Percentiles rank a stretch among this genome's conserved stretches.
Evolutionary conservation across 805 yeast genomes (phyloP).

Genomic region (Saccharomycopsis oosterbeekiorum): DNA sequence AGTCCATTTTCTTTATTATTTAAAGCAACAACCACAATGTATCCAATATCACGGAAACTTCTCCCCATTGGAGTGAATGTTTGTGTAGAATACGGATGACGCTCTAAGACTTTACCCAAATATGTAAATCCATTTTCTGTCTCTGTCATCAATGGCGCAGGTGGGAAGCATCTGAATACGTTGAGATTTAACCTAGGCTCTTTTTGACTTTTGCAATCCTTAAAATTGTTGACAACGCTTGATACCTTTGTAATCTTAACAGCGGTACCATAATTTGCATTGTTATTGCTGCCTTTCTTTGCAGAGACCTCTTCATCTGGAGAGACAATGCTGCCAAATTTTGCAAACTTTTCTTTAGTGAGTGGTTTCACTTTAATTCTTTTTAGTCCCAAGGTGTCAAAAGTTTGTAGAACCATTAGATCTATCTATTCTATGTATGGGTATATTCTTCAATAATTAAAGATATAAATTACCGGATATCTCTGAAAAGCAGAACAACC

Average conservation of each 20-base stretch:
- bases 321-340: slow-evolving; percentile 17
- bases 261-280: slow-evolving; percentile 93
- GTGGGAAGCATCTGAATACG: slow-evolving; percentile 73
- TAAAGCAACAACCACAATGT: slow-evolving; percentile 72
- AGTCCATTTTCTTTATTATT: slow-evolving; percentile 32
- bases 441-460: no score
- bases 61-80: slow-evolving; percentile 90
- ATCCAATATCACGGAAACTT: slow-evolving; percentile 46
- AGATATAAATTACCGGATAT: no score
- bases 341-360: slow-evolving; percentile 7
- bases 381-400: not conserved
- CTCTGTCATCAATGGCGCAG: slow-evolving; percentile 41
- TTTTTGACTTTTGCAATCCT: slow-evolving; percentile 29
- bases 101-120: slow-evolving; percentile 61
- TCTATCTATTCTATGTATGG: not conserved
- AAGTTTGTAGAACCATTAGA: slow-evolving; percentile 1
- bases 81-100: slow-evolving; percentile 86
- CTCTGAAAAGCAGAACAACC: not conserved
- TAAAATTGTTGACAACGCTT: slow-evolving; percentile 46
- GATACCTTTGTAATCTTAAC: slow-evolving; percentile 65
- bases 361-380: slow-evolving; percentile 9
- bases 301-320: slow-evolving; percentile 15
- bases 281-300: not conserved
- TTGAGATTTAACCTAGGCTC: slow-evolving; percentile 59
- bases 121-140: slow-evolving; percentile 26